Base-by-base conservation (phyloP, 2,329 filamentous ascomycete species). In the Venturia asperata region DNA sequence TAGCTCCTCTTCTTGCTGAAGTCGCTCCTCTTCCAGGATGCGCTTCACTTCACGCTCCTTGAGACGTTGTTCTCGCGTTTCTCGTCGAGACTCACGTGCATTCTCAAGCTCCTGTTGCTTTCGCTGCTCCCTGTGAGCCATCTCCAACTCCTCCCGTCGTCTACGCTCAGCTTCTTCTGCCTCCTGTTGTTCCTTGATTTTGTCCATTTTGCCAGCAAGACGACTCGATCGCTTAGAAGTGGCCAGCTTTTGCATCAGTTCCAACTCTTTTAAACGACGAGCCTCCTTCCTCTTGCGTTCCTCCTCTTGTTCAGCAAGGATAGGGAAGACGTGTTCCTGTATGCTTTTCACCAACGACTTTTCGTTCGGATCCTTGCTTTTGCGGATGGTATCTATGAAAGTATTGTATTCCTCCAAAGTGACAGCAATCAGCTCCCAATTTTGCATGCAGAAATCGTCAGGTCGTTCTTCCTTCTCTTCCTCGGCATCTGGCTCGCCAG, bases 171-270 rank as follows among this genome's bases (percentile, higher is more conserved):
- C 89, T 72, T 92, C 88, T 11, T 82, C 85, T 21, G 82, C 82
- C 69, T 89, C 84, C 67, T 91, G 87, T 60, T 93, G 87, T 67
- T 88, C 81, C 70, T 85, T 87, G 71, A 92, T 89, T 68, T 86
- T 88, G 73, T 97, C 92, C 42, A 86, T 80, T 73, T 91, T 95
- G 68, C 84, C 84, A 21, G 93, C 92, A 69, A 99, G 85, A 68
- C 94, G 86, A 71, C 91, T 96, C 0, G 94, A 99, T 68, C 94
- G 83, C 78, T 99, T 99, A 4, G 94, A 93, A 65, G 88, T 90
- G n/a, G 91, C 91, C 77, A 97, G 83, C 74, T 94, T 93, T 70
- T 93, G 88, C 69, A 96, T 76, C 69, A 87, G 91, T 63, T 91
- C 80, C 27, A 96, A 77, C 71, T 97, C 93, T 68, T 87, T 90